Percentiles rank a stretch among this genome's conserved stretches.
Conservation (phyloP, 768 basidiomycete genomes). For the Boletus tylopilopsis region DNA sequence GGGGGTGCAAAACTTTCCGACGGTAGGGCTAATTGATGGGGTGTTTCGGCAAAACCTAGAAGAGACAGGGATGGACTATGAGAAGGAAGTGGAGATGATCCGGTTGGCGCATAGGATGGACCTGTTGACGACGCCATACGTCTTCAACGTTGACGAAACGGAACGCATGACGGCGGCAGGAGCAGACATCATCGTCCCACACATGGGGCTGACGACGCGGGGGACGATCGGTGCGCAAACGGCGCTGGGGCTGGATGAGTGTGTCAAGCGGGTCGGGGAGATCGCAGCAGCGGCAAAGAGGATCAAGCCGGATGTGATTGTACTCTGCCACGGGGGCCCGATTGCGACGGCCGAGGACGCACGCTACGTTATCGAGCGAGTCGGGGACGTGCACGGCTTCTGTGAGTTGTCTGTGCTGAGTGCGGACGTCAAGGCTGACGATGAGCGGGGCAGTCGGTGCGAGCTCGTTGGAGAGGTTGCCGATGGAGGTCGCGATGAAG, state of each 20-base stretch:
- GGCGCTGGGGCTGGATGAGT: constrained; percentile 19
- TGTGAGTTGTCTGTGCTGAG: constrained; percentile 8
- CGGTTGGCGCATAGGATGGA: constrained; percentile 21
- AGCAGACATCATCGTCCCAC: constrained; percentile 24
- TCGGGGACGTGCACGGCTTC: constrained; percentile 21
- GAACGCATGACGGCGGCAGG: constrained; percentile 23
- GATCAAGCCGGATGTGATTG: constrained; percentile 18
- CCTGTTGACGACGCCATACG: constrained; percentile 27
- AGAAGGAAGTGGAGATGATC: constrained; percentile 31
- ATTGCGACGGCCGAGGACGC: constrained; percentile 25
- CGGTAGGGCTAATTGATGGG: constrained; percentile 27
- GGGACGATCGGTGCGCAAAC: constrained; percentile 26
- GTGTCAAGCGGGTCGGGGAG: constrained; percentile 17
- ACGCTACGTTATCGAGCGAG: constrained; percentile 16
- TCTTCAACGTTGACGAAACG: constrained; percentile 26
- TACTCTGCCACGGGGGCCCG: constrained; percentile 24
- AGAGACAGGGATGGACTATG: constrained; percentile 30
- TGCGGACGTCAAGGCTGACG: background rate
- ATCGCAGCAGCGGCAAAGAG: constrained; percentile 17
- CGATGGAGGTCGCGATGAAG: constrained; percentile 24
- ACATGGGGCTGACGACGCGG: constrained; percentile 30
- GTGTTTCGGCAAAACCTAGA: constrained; percentile 28
- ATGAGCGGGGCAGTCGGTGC: constrained; percentile 19
- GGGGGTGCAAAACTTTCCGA: constrained; percentile 30
- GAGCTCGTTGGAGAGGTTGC: constrained; percentile 25